Base-by-base conservation (phyloP, 169 alveolate species). In the Eimeria falciformis region DNA sequence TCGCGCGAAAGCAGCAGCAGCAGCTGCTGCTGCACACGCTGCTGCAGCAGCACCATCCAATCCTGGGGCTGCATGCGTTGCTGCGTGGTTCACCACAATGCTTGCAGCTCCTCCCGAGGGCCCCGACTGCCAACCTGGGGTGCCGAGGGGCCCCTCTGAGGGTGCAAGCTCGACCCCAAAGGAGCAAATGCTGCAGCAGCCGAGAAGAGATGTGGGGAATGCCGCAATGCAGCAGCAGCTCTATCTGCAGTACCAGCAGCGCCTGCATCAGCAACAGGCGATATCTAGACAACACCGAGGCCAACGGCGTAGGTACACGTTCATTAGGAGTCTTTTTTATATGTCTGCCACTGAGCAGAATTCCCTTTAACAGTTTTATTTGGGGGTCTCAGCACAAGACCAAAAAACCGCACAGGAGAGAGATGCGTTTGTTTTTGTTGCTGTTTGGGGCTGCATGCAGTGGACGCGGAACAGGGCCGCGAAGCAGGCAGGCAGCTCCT, bases 391-490 rank as follows among this genome's bases (percentile, higher is more conserved):
- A 53, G 62, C 62, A 14, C 23, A 11, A 53, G 62, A 1, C 14
- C 14, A 4, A 53, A 53, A 3, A 18, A 18, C 62, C 14, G 62
- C 62, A 53, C 14, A 53, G 23, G 62, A 18, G 62, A 3, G 14
- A 53, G 62, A 14, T 11, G 62, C 62, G 14, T n/a, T 62, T 62
- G 73, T 18, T 18, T 23, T 62, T 23, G 73, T 12, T 23, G 73
- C 43, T n/a, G 73, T 23, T 12, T 62, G 73, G 17, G 37, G 17
- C 17, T 62, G 40, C 73, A 62, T 62, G 73, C 85, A 75, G 85
- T 75, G 43, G 85, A 75, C 29, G 85, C 50, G 46, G 85, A 25
- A 3, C 43, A 45, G n/a, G 85, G 85, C 46, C 85, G 85, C 66
- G 66, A 45, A 18, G 85, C 85, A 5, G 85, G 85, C 17, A 27